Conservation (phyloP, 768 basidiomycete genomes). For the Clathrus columnatus region DNA sequence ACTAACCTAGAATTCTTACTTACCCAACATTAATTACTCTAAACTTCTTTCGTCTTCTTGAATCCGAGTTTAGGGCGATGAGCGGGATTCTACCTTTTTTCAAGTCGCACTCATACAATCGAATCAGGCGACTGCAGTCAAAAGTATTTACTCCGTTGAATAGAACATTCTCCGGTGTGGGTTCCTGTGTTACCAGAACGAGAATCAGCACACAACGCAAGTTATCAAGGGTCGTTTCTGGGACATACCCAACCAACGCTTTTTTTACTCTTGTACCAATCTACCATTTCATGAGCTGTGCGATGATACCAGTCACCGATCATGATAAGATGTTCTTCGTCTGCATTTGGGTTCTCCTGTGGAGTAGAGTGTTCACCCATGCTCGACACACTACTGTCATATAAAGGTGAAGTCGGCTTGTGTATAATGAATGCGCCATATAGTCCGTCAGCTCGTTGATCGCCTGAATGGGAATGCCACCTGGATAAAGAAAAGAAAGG, state of each 20-base stretch:
- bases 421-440: conserved; percentile 14
- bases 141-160: conserved; percentile 11
- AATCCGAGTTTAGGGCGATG: conserved; percentile 3
- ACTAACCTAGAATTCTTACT: background rate
- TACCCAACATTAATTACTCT: conserved; percentile 16
- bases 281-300: conserved; percentile 6
- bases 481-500: background rate
- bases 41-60: background rate
- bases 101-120: conserved; percentile 9
- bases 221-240: background rate
- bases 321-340: conserved; percentile 9
- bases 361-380: too few species aligned
- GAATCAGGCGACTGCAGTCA: conserved; percentile 9
- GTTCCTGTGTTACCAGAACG: background rate
- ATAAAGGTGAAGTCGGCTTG: background rate
- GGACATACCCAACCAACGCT: conserved; percentile 8
- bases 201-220: background rate
- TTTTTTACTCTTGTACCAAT: conserved; percentile 12
- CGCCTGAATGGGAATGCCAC: conserved; percentile 12
- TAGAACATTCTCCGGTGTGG: conserved; percentile 10
- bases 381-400: background rate
- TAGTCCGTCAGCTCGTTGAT: conserved; percentile 14
- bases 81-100: background rate
- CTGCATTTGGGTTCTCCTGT: background rate
- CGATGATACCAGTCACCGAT: conserved; percentile 16